Evolutionary conservation across 805 yeast genomes (phyloP).

Genomic region (Candida nanaspora): DNA sequence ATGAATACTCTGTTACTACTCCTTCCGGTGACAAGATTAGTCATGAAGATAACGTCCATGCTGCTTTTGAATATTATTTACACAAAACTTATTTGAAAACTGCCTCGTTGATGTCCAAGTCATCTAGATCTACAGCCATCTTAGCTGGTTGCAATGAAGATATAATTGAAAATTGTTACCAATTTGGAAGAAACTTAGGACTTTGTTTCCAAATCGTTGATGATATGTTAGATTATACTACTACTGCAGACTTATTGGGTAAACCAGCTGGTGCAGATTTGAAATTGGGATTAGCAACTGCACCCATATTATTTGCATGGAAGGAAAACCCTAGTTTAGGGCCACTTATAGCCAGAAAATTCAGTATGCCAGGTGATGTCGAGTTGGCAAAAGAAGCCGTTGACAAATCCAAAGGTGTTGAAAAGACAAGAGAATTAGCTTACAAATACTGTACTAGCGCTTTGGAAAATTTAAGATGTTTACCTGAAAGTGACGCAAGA

Average conservation of each 20-base stretch:
- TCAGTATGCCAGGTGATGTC: conserved; percentile 74
- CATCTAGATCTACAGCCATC: conserved; percentile 89
- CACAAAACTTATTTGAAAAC: conserved; percentile 96
- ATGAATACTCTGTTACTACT: conserved; percentile 43
- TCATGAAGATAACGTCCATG: conserved; percentile 61
- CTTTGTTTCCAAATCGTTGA: conserved; percentile 94
- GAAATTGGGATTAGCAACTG: conserved; percentile 91
- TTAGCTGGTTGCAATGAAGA: conserved; percentile 74
- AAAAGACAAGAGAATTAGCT: conserved; percentile 70
- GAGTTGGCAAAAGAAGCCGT: conserved; percentile 77
- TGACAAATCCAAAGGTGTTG: conserved; percentile 62
- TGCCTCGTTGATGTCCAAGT: conserved; percentile 89
- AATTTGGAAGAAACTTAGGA: conserved; percentile 89
- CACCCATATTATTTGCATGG: conserved; percentile 96
- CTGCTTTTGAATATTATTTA: conserved; percentile 91
- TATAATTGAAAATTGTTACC: conserved; percentile 79
- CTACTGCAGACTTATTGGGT: conserved; percentile 78
- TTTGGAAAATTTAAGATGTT: conserved; percentile 53
- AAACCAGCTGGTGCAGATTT: conserved; percentile 96
- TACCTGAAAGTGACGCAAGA: conserved; percentile 88
- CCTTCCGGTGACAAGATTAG: conserved; percentile 24
- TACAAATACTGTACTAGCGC: conserved; percentile 73
- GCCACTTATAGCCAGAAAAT: conserved; percentile 74
- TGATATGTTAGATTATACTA: conserved; percentile 91
- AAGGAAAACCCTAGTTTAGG: conserved; percentile 79